A percentile compares a stretch with the other conserved stretches of the same genome.
phyloP scores from a whole-genome alignment of 805 yeast species.

The Ogataea methanolica region DNA sequence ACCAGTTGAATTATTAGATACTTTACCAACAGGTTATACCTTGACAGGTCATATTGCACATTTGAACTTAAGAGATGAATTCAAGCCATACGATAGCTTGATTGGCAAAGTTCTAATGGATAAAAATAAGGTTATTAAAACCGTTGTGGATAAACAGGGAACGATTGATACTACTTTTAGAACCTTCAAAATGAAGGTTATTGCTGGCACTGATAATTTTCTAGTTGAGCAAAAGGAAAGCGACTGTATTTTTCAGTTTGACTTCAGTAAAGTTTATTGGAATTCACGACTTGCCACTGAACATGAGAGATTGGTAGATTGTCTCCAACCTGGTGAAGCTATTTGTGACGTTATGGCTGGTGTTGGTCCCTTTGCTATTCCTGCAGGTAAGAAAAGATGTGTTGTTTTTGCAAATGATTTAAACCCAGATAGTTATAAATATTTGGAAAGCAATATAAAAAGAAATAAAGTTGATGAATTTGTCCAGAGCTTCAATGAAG shows the following conservation, averaged over 20 bases:
- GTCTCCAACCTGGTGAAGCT: constrained; percentile 60
- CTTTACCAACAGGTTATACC: constrained; percentile 86
- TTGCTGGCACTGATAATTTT: constrained; percentile 79
- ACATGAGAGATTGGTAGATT: constrained; percentile 71
- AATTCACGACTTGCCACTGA: constrained; percentile 92
- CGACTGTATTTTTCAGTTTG: constrained; percentile 80
- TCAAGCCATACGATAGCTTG: constrained; percentile 70
- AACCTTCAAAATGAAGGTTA: constrained; percentile 88
- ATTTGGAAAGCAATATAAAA: constrained; percentile 58
- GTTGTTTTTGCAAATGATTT: constrained; percentile 88
- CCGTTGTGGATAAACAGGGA: constrained; percentile 90
- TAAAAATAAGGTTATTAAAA: constrained; percentile 73
- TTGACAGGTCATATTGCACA: constrained; percentile 96
- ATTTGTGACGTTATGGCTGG: constrained; percentile 98
- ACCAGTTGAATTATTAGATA: constrained; percentile 66
- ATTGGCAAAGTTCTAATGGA: constrained; percentile 91
- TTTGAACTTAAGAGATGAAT: constrained; percentile 77
- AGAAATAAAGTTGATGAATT: constrained; percentile 57
- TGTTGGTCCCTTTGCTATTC: constrained; percentile 96
- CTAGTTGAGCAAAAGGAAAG: constrained; percentile 84
- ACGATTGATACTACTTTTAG: constrained; percentile 83
- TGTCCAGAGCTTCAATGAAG: constrained; percentile 64
- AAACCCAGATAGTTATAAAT: constrained; percentile 80
- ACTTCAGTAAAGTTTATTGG: constrained; percentile 95
- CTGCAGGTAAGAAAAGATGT: constrained; percentile 82